A percentile compares a stretch with the other conserved stretches of the same genome.
Evolutionary conservation across 371 early-diverging fungal genomes (phyloP).

Genomic region (Mortierella sp.): DNA sequence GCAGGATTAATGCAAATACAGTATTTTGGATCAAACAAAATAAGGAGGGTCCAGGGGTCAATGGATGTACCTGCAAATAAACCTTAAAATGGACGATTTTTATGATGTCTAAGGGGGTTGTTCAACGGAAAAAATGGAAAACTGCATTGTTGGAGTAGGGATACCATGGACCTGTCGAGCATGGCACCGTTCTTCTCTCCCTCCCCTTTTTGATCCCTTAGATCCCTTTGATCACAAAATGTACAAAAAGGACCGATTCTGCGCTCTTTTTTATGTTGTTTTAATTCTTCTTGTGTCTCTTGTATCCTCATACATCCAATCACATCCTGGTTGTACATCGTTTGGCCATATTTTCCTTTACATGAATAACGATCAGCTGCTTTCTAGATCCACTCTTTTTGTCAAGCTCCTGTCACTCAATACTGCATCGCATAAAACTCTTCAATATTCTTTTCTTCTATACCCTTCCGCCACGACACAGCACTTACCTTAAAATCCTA

Average conservation of each 20-base stretch:
- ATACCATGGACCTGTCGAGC: neutral
- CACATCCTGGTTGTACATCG: too few relatives aligned
- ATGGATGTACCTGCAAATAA: neutral
- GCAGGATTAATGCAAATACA: too few relatives aligned
- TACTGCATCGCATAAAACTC: neutral
- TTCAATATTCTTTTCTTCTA: too few relatives aligned
- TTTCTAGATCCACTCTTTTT: too few relatives aligned
- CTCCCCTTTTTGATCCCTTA: neutral
- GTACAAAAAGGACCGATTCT: neutral
- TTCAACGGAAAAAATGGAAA: neutral
- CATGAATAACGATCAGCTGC: too few relatives aligned
- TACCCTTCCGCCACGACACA: neutral
- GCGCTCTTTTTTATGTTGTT: neutral
- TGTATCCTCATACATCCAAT: neutral
- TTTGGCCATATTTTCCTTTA: too few relatives aligned
- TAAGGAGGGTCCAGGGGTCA: neutral
- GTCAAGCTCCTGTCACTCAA: neutral
- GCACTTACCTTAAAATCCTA: neutral
- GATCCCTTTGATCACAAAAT: neutral
- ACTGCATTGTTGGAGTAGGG: too few relatives aligned
- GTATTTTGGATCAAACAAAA: slow-evolving; percentile 1
- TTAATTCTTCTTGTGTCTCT: neutral
- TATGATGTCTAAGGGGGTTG: neutral
- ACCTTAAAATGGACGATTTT: neutral
- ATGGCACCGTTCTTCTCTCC: neutral